Evolutionary conservation across 441 rosid genomes (phyloP).

Genomic region (Pelargonium cotyledonis): DNA sequence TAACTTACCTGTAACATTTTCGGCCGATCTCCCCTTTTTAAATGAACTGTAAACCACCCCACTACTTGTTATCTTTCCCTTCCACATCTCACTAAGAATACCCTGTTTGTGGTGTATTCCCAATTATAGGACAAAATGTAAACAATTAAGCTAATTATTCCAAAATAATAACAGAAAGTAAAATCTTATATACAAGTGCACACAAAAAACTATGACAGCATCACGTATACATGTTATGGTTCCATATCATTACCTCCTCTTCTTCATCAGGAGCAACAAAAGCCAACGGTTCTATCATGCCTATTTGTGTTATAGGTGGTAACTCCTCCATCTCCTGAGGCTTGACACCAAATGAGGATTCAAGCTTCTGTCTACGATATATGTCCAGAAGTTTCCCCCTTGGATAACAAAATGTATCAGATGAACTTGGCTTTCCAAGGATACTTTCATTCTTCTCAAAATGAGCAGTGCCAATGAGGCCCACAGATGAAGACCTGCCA

Average conservation of each 20-base stretch:
- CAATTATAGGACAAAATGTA: background rate
- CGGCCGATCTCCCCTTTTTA: slow-evolving; percentile 41
- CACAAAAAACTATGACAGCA: background rate
- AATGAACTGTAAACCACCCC: slow-evolving; percentile 41
- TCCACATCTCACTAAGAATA: slow-evolving; percentile 56
- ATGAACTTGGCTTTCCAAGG: slow-evolving; percentile 29
- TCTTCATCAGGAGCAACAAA: slow-evolving; percentile 63
- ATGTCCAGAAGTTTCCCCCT: slow-evolving; percentile 89
- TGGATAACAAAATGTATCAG: slow-evolving; percentile 48
- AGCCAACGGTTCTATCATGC: slow-evolving; percentile 55
- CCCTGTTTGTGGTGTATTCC: slow-evolving; percentile 32
- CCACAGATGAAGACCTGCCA: slow-evolving; percentile 34
- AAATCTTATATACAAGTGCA: background rate
- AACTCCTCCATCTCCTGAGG: slow-evolving; percentile 59
- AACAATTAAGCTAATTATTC: background rate
- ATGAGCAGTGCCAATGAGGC: slow-evolving; percentile 25
- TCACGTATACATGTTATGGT: background rate
- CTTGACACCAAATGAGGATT: slow-evolving; percentile 33
- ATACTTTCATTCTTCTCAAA: slow-evolving; percentile 15
- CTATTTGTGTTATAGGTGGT: slow-evolving; percentile 37
- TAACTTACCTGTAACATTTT: slow-evolving; percentile 35
- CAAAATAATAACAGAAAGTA: background rate
- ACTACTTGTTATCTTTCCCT: slow-evolving; percentile 60
- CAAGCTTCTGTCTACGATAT: slow-evolving; percentile 56
- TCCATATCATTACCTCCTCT: slow-evolving; percentile 48